Percentiles rank a stretch among this genome's conserved stretches.
These are phyloP conservation scores for Lipomyces yamanashiensis DNA, from an alignment of 805 yeast genomes.

Conservation along the genomic window DNA sequence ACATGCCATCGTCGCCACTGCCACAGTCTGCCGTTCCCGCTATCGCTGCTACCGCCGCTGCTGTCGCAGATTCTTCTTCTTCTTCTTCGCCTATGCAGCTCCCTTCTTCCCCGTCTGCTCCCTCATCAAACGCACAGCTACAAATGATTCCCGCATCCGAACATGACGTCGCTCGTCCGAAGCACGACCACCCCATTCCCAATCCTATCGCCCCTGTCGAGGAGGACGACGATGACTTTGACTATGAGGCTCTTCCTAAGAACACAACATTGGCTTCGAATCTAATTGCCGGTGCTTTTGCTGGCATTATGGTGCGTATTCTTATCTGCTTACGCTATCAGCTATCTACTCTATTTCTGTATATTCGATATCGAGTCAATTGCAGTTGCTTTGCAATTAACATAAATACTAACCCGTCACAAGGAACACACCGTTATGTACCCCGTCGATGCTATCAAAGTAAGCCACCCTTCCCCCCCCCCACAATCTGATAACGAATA, in stretches of 20 bases:
- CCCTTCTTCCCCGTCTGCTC: not conserved
- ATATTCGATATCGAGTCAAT: not conserved
- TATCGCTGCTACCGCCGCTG: conserved; percentile 14
- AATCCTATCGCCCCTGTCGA: conserved; percentile 8
- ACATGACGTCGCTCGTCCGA: conserved; percentile 2
- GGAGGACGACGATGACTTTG: conserved; percentile 50
- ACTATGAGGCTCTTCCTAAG: conserved; percentile 90
- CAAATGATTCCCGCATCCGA: conserved; percentile 18
- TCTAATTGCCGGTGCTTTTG: conserved; percentile 92
- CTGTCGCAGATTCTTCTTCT: conserved; percentile 10
- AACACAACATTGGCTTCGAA: conserved; percentile 83
- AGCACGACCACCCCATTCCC: conserved; percentile 7
- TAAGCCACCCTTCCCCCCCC: too few species aligned
- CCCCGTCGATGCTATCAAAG: conserved; percentile 91
- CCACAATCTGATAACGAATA: not conserved
- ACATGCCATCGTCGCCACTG: conserved; percentile 11
- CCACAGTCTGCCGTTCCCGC: conserved; percentile 15
- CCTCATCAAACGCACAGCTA: conserved; percentile 4
- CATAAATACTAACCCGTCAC: not conserved
- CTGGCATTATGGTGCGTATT: conserved; percentile 78
- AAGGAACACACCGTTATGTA: conserved; percentile 92
- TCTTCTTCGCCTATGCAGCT: not conserved
- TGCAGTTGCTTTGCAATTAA: not conserved
- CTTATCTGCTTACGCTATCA: not conserved
- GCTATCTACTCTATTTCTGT: not conserved